A percentile compares a stretch with the other conserved stretches of the same genome.
These are phyloP conservation scores for Penicillium macrosclerotiorum DNA, from an alignment of 495 filamentous ascomycete species.

Conservation along the genomic window DNA sequence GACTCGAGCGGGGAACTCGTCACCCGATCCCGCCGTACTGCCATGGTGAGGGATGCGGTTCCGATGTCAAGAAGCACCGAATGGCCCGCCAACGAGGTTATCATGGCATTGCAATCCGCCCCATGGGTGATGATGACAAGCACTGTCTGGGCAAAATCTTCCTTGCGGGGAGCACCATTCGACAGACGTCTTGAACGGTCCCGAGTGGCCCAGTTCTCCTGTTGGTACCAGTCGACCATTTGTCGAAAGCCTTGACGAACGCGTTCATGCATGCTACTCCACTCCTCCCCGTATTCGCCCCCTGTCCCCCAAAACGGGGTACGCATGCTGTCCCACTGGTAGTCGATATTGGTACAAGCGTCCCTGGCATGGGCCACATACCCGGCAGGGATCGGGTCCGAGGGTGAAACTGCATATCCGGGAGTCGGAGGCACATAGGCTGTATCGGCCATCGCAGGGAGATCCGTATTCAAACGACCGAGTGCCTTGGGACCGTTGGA, in stretches of 20 bases:
- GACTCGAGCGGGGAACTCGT: slow-evolving; percentile 20
- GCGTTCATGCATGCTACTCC: slow-evolving; percentile 88
- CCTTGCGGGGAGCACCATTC: slow-evolving; percentile 47
- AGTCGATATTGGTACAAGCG: slow-evolving; percentile 81
- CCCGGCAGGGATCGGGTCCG: slow-evolving; percentile 78
- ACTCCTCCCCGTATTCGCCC: slow-evolving; percentile 88
- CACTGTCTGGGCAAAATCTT: slow-evolving; percentile 70
- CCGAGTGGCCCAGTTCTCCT: slow-evolving; percentile 40
- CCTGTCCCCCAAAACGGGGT: slow-evolving; percentile 79
- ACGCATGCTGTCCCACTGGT: slow-evolving; percentile 91
- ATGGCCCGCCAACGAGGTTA: slow-evolving; percentile 84
- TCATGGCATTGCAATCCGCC: slow-evolving; percentile 95
- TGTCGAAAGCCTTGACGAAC: slow-evolving; percentile 73
- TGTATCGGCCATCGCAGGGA: slow-evolving; percentile 23
- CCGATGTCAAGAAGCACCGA: slow-evolving; percentile 86
- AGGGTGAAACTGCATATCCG: slow-evolving; percentile 75
- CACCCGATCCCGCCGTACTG: slow-evolving; percentile 60
- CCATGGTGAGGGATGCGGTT: slow-evolving; percentile 89
- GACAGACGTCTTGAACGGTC: slow-evolving; percentile 21
- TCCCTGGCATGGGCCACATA: slow-evolving; percentile 92
- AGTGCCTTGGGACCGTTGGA: slow-evolving; percentile 16
- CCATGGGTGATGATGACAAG: slow-evolving; percentile 94
- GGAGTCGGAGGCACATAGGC: slow-evolving; percentile 75
- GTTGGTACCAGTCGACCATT: slow-evolving; percentile 78
- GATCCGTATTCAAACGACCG: slow-evolving; percentile 33